Conservation (phyloP, 2,329 filamentous ascomycete species). For the Rutstroemia sp. region DNA sequence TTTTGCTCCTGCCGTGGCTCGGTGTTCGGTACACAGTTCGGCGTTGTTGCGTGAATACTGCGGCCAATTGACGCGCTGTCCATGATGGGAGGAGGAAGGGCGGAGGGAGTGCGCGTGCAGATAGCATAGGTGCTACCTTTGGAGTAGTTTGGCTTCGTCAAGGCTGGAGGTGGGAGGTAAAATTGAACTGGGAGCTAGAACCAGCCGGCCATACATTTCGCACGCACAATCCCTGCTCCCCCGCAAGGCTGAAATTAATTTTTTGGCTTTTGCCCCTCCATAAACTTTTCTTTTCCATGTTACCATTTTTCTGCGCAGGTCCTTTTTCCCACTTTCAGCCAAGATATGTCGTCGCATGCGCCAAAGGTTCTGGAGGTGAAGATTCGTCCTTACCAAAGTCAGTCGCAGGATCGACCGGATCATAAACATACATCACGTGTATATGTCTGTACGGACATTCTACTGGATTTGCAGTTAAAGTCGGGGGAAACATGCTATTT, state of each 20-base stretch:
- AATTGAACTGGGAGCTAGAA: not conserved
- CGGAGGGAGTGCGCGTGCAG: constrained; percentile 34
- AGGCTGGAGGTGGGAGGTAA: constrained; percentile 6
- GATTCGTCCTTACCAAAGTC: constrained; percentile 24
- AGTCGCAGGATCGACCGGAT: constrained; percentile 26
- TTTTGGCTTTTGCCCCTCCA: not conserved
- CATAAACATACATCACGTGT: constrained; percentile 29
- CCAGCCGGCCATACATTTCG: not conserved
- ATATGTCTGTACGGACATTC: constrained; percentile 32
- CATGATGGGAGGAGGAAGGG: constrained; percentile 37
- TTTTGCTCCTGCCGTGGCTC: not conserved
- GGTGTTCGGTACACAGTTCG: constrained; percentile 13
- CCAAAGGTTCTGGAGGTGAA: constrained; percentile 29
- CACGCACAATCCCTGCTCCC: not conserved
- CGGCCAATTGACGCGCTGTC: constrained; percentile 30
- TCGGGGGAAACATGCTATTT: constrained; percentile 54
- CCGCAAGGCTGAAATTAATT: not conserved
- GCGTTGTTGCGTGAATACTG: constrained; percentile 4
- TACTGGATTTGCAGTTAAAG: constrained; percentile 46
- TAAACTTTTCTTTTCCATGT: not conserved
- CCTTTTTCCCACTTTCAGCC: not conserved
- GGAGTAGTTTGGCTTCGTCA: not conserved
- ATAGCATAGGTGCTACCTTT: constrained; percentile 30
- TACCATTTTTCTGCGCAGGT: not conserved
- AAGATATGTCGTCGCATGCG: not conserved